phyloP scores from a whole-genome alignment of 2,329 filamentous ascomycete genomes.

The Rhynchosporium secalis region DNA sequence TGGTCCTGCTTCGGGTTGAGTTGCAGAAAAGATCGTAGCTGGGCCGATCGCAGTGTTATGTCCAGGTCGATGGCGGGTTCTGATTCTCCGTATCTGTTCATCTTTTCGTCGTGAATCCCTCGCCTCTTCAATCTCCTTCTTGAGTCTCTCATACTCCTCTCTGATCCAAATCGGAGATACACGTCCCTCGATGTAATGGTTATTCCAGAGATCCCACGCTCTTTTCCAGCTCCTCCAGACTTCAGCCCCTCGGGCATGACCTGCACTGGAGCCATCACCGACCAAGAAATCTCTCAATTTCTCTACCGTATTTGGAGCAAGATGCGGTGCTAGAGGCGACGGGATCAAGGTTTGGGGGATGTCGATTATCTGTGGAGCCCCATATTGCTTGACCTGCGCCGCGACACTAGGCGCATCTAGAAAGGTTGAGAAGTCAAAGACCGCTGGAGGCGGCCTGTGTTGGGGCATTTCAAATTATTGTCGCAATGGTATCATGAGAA shows the following conservation, averaged over 20 bases:
- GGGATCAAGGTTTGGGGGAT: slow-evolving; percentile 28
- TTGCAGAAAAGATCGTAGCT: not conserved
- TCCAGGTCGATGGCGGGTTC: not conserved
- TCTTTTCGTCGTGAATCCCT: slow-evolving; percentile 13
- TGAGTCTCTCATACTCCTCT: slow-evolving; percentile 23
- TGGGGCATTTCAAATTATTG: not conserved
- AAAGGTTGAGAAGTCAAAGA: slow-evolving; percentile 28
- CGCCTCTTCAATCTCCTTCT: slow-evolving; percentile 20
- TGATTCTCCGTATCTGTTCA: not conserved
- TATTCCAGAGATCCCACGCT: slow-evolving; percentile 39
- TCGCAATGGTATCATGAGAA: not conserved
- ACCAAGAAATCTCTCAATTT: slow-evolving; percentile 21
- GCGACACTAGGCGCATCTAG: slow-evolving; percentile 23
- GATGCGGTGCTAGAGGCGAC: slow-evolving; percentile 28
- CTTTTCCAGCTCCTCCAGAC: slow-evolving; percentile 37
- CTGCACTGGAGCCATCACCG: slow-evolving; percentile 7
- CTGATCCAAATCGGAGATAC: slow-evolving; percentile 30
- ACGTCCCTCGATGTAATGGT: slow-evolving; percentile 36
- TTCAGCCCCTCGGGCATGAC: slow-evolving; percentile 21
- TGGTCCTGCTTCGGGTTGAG: not conserved
- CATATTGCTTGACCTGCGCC: not conserved
- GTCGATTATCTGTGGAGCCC: slow-evolving; percentile 21
- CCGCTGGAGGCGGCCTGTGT: not conserved
- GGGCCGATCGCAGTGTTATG: not conserved
- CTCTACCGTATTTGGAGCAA: slow-evolving; percentile 26